These are phyloP conservation scores for Acanthamoeba lenticulata DNA, from an alignment of 208 protist genomes.

Conservation along the genomic window DNA sequence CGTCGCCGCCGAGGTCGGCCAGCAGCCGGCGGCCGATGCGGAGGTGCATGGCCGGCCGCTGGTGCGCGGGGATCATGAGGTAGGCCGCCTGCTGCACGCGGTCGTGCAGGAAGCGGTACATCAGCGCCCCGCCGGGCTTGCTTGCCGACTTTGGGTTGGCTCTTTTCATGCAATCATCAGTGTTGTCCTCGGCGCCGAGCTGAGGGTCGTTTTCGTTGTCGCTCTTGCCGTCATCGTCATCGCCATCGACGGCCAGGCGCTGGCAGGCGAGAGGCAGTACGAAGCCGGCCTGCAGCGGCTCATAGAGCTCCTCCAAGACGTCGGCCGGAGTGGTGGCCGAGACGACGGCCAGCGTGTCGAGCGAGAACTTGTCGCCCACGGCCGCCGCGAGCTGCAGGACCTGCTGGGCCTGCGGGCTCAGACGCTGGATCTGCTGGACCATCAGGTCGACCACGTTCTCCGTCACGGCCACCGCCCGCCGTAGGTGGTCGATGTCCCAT, in stretches of 20 bases:
- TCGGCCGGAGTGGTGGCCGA: background rate
- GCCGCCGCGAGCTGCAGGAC: conserved; percentile 33
- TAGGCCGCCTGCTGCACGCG: conserved; percentile 68
- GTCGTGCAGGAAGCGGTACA: background rate
- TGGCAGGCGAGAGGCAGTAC: background rate
- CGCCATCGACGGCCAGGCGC: background rate
- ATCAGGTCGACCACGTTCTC: conserved; percentile 68
- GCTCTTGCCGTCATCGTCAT: background rate
- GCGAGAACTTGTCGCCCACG: conserved; percentile 44
- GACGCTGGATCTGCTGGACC: conserved; percentile 43
- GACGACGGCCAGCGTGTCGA: conserved; percentile 7
- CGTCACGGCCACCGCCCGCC: background rate
- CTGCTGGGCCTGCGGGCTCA: background rate
- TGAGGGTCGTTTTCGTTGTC: no score
- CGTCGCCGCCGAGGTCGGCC: background rate
- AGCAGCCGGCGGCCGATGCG: conserved; percentile 47
- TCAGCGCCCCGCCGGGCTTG: no score
- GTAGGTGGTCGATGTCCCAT: background rate
- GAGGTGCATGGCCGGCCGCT: conserved; percentile 35
- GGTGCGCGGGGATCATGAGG: background rate
- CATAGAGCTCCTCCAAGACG: background rate
- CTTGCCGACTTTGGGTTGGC: no score
- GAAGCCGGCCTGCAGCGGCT: conserved; percentile 50
- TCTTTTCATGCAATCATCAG: background rate
- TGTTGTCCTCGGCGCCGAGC: background rate